A percentile compares a stretch with the other conserved stretches of the same genome.
phyloP scores from a whole-genome alignment of 257 asterid species.

The Nicotiana obtusifolia region DNA sequence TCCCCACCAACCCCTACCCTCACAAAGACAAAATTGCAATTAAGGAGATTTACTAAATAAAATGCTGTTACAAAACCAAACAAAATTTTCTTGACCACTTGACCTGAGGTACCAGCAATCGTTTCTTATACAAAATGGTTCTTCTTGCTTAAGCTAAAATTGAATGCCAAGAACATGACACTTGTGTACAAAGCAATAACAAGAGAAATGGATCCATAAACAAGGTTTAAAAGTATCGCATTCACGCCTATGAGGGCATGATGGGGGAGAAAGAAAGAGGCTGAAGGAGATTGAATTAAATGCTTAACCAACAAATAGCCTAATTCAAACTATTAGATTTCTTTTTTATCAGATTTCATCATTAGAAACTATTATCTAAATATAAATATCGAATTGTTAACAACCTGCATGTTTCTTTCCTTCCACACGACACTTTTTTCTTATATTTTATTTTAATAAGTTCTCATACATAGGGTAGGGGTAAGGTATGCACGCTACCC shows the following conservation, averaged over 20 bases:
- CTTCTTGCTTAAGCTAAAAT: neutral
- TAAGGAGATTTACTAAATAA: neutral
- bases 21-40: neutral
- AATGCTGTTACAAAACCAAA: neutral
- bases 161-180: neutral
- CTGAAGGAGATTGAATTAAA: neutral
- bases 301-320: neutral
- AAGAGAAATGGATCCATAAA: neutral
- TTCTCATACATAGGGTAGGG: too few relatives aligned
- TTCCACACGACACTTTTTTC: neutral
- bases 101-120: neutral
- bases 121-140: too few relatives aligned
- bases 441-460: neutral
- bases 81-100: neutral
- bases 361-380: neutral
- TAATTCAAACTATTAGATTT: neutral
- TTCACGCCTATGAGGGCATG: neutral
- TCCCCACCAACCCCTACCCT: neutral
- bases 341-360: neutral
- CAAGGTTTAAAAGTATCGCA: neutral
- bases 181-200: neutral
- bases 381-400: neutral
- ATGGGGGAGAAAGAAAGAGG: neutral
- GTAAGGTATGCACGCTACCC: too few relatives aligned
- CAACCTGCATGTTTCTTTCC: neutral